These are phyloP conservation scores for Trichoderma guizhouense DNA, from an alignment of 2,329 filamentous ascomycete species.

Conservation along the genomic window DNA sequence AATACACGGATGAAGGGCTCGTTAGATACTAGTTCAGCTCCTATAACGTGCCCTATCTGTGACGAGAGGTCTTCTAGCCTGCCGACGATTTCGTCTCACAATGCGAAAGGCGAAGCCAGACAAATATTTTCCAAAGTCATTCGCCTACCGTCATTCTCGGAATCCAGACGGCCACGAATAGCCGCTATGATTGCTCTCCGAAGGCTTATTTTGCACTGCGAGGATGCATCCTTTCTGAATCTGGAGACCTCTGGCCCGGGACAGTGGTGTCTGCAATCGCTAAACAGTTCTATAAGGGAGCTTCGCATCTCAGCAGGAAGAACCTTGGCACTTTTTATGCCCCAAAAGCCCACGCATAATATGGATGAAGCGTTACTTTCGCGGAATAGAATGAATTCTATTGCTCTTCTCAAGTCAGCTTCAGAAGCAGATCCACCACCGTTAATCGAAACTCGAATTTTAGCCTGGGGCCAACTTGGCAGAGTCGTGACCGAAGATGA, in stretches of 20 bases:
- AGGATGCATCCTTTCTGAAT: slow-evolving; percentile 57
- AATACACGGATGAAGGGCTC: background rate
- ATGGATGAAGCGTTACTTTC: slow-evolving; percentile 27
- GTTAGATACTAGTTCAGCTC: background rate
- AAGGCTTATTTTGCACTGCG: slow-evolving; percentile 65
- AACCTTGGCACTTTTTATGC: slow-evolving; percentile 64
- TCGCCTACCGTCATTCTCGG: slow-evolving; percentile 43
- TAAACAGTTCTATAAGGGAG: slow-evolving; percentile 82
- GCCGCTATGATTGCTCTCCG: slow-evolving; percentile 69
- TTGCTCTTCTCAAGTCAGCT: slow-evolving; percentile 69
- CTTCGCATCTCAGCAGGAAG: slow-evolving; percentile 75
- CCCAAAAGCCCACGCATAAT: slow-evolving; percentile 22
- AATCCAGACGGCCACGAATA: slow-evolving; percentile 61
- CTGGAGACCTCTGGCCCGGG: slow-evolving; percentile 66
- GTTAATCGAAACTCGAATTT: slow-evolving; percentile 77
- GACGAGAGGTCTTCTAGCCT: slow-evolving; percentile 15
- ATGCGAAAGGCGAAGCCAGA: slow-evolving; percentile 38
- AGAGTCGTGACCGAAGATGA: slow-evolving; percentile 75
- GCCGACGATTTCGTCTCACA: background rate
- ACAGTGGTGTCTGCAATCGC: slow-evolving; percentile 75
- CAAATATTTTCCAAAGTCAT: slow-evolving; percentile 46
- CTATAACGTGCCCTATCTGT: slow-evolving; percentile 27
- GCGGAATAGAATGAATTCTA: slow-evolving; percentile 59
- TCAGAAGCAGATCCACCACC: slow-evolving; percentile 65
- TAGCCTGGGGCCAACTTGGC: slow-evolving; percentile 83